Conservation (phyloP, 305 asterid species). For the Fraxinus paxiana region DNA sequence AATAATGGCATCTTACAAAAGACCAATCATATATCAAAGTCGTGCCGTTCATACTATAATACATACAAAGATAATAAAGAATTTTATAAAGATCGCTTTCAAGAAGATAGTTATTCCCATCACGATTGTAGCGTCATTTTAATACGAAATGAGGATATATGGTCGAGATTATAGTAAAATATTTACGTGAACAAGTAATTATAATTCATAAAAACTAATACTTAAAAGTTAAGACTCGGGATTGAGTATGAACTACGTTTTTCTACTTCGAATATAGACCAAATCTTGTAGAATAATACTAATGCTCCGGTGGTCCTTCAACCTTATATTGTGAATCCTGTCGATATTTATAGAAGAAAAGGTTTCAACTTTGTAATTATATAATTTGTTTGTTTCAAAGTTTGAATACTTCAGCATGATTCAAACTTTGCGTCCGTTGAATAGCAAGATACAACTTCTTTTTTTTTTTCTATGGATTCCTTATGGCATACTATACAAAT, state of each 20-base stretch:
- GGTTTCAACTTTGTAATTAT: background rate
- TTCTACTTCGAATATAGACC: background rate
- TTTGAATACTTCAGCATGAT: background rate
- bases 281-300: background rate
- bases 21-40: background rate
- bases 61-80: background rate
- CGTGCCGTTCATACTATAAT: background rate
- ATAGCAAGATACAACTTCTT: background rate
- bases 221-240: background rate
- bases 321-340: background rate
- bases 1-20: background rate
- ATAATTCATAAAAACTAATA: background rate
- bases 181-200: no score
- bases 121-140: background rate
- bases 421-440: background rate
- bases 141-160: background rate
- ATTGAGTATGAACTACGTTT: background rate
- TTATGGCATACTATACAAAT: background rate
- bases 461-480: no score
- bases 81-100: background rate
- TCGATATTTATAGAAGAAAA: background rate
- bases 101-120: background rate
- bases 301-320: background rate
- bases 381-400: background rate
- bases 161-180: background rate